These are phyloP conservation scores for Aspergillus ostianus DNA, from an alignment of 495 filamentous ascomycete genomes.

Conservation along the genomic window DNA sequence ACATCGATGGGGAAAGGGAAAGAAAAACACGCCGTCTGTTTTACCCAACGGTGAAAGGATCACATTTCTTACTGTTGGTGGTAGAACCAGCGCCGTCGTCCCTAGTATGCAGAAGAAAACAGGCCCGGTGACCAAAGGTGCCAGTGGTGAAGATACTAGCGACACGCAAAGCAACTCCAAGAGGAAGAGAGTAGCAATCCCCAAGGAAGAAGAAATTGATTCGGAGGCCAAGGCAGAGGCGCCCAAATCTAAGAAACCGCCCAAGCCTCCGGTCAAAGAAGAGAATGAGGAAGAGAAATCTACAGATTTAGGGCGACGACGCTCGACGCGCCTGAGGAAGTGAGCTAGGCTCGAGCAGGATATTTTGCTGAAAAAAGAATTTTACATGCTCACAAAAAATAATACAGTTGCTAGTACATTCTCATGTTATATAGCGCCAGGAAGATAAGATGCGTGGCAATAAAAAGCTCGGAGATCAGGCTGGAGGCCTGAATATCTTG, in stretches of 20 bases:
- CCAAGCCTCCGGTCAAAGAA: conserved; percentile 27
- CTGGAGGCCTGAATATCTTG: not conserved
- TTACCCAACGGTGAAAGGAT: conserved; percentile 85
- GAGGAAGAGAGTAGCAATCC: conserved; percentile 32
- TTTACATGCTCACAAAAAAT: no score
- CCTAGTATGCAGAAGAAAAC: conserved; percentile 85
- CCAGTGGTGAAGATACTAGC: conserved; percentile 26
- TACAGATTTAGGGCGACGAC: conserved; percentile 27
- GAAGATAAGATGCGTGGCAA: not conserved
- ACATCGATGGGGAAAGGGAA: conserved; percentile 87
- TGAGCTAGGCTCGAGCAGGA: conserved; percentile 10
- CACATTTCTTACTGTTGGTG: conserved; percentile 79
- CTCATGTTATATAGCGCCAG: no score
- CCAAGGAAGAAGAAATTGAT: conserved; percentile 35
- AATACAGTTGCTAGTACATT: no score
- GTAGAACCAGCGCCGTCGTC: conserved; percentile 83
- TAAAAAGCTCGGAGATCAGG: not conserved
- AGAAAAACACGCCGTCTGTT: conserved; percentile 62
- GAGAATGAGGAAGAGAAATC: conserved; percentile 22
- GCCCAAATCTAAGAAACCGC: conserved; percentile 22
- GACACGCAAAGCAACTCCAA: conserved; percentile 27
- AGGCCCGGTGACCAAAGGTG: conserved; percentile 42
- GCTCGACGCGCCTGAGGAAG: conserved; percentile 38
- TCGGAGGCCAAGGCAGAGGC: conserved; percentile 24
- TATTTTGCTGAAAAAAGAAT: no score